These are phyloP conservation scores for Neodidymelliopsis sp. DNA, from an alignment of 2,329 filamentous ascomycete species.

Conservation along the genomic window DNA sequence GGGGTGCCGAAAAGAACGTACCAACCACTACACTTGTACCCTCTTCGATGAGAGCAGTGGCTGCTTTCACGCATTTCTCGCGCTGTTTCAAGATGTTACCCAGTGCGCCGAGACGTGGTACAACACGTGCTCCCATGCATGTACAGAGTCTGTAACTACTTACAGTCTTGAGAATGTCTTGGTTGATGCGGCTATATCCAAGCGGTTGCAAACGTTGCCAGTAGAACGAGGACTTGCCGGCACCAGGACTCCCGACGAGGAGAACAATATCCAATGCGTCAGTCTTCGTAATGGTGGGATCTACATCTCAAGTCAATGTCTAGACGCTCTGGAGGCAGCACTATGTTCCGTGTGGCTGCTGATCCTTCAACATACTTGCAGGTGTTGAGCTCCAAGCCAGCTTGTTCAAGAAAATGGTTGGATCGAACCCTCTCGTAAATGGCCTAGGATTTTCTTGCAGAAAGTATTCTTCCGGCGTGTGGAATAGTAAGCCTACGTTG, in stretches of 20 bases:
- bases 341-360: slow-evolving; percentile 21
- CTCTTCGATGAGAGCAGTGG: slow-evolving; percentile 68
- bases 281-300: slow-evolving; percentile 62
- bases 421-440: slow-evolving; percentile 76
- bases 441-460: slow-evolving; percentile 70
- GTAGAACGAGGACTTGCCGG: slow-evolving; percentile 92
- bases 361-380: slow-evolving; percentile 42
- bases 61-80: slow-evolving; percentile 73
- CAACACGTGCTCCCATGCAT: slow-evolving; percentile 32
- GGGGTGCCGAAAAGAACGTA: slow-evolving; percentile 56
- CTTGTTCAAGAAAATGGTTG: slow-evolving; percentile 53
- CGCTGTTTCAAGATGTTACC: slow-evolving; percentile 56
- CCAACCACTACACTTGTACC: slow-evolving; percentile 78
- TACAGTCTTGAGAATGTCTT: slow-evolving; percentile 82
- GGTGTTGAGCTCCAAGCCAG: slow-evolving; percentile 34
- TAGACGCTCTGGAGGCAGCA: slow-evolving; percentile 11
- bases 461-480: slow-evolving; percentile 94
- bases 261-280: slow-evolving; percentile 78
- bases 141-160: slow-evolving; percentile 32
- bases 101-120: slow-evolving; percentile 31
- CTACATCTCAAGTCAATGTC: slow-evolving; percentile 34
- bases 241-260: slow-evolving; percentile 86
- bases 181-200: slow-evolving; percentile 86
- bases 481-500: slow-evolving; percentile 81
- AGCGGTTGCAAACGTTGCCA: slow-evolving; percentile 78